Conservation (phyloP, 352 stramenopile genomes). For the Globisporangium megalacanthum region DNA sequence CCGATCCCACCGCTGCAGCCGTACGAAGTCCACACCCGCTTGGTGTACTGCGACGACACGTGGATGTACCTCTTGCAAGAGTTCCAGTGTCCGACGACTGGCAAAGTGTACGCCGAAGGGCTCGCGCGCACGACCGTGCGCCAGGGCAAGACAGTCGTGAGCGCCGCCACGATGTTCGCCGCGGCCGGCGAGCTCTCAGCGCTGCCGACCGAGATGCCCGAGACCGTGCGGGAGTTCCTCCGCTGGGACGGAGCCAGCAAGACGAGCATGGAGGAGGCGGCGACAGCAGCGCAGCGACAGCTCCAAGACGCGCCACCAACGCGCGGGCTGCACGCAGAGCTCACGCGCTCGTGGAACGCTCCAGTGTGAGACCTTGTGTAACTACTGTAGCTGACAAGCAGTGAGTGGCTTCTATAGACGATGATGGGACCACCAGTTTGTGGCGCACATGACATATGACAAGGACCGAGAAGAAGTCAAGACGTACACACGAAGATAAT, state of each 20-base stretch:
- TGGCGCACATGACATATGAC: no score
- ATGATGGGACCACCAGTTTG: no score
- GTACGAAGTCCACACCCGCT: constrained; percentile 55
- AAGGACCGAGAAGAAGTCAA: background rate
- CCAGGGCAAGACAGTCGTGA: constrained; percentile 17
- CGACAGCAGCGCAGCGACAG: background rate
- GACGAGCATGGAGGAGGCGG: constrained; percentile 2
- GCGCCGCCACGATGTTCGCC: constrained; percentile 18
- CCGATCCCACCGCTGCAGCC: constrained; percentile 46
- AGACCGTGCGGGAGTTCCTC: constrained; percentile 36
- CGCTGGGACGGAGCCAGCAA: constrained; percentile 31
- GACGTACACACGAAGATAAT: background rate
- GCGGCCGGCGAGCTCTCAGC: constrained; percentile 19
- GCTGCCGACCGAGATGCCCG: constrained; percentile 29
- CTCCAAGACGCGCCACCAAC: background rate
- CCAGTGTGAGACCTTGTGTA: background rate
- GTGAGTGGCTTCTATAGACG: no score
- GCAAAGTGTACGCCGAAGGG: constrained; percentile 50
- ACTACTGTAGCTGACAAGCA: no score
- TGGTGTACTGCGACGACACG: constrained; percentile 49
- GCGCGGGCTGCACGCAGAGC: background rate
- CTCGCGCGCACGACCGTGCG: constrained; percentile 32
- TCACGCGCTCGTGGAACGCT: background rate
- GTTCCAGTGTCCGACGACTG: constrained; percentile 43
- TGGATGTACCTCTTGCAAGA: constrained; percentile 65